Base-by-base conservation (phyloP, 1,139 yeast genomes). In the Blastobotrys arbuscula region DNA sequence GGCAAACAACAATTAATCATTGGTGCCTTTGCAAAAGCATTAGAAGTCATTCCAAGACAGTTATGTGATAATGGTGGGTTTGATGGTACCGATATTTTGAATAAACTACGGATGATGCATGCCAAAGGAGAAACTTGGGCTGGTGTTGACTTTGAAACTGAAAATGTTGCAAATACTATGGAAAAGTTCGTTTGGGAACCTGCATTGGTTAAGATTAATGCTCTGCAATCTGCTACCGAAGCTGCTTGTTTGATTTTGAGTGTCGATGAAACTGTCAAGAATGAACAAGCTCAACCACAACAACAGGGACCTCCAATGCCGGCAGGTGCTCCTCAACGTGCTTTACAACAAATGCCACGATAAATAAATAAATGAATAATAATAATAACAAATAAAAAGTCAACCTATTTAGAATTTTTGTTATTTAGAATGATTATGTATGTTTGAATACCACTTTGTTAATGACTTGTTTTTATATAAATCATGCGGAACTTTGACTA, bases 31-130 rank as follows among this genome's bases (percentile, higher is more conserved):
- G 98, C 98, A 30, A 84, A 85, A 61, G 96, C 97, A 0, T 75
- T 92, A 51, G 99, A 94, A 70, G 83, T 92, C 33, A 90, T 92
- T 60, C 99, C 99, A 56, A 84, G 97, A 66, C 98, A 92, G 66
- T 75, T 92, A 58, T 90, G 97, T 73, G 98, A 92, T 65, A 92
- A 92, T 67, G 98, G 96, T 15, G 99, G 99, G 8, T 84, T 94
- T 60, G 98, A 92, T 66, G 94, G 96, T 20, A 87, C 95, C 35
- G 98, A 92, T 65, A 73, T 92, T 53, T 79, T 92, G 59, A 94
- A 92, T 68, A 81, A 84, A 64, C 75, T 92, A 62, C 81, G 99
- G 70, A 85, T 94, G 77, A 84, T 87, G 37, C 98, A 92, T 65
- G 95, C 96, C 47, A 85, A 85, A 66, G 97, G 96, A 51, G 96